Conservation (phyloP, 108 stramenopile genomes). For the Cyclotella baltica region DNA sequence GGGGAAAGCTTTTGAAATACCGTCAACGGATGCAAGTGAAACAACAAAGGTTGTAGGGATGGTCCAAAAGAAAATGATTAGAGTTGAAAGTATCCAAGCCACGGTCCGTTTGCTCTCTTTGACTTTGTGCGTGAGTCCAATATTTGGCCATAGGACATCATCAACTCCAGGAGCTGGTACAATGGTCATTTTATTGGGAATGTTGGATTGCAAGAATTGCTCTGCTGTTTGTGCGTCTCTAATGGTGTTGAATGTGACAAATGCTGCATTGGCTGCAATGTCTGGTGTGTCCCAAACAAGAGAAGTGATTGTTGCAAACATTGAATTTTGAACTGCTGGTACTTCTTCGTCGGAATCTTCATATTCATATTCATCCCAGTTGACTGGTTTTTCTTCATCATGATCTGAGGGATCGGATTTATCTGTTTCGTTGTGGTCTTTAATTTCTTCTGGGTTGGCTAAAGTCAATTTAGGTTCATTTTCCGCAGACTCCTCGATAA, state of each 20-base stretch:
- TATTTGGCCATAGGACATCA: not conserved
- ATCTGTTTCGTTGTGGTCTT: not conserved
- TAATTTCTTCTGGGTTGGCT: too few relatives aligned
- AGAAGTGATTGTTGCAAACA: not conserved
- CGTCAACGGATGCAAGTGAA: not conserved
- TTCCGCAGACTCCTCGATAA: too few relatives aligned
- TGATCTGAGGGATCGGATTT: not conserved
- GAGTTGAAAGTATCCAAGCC: not conserved
- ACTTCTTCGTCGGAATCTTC: too few relatives aligned
- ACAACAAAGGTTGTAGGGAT: slow-evolving; percentile 6
- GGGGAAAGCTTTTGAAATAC: not conserved
- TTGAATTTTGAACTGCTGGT: too few relatives aligned
- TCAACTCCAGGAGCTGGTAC: not conserved
- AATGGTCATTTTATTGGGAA: not conserved
- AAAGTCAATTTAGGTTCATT: too few relatives aligned
- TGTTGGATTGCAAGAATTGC: not conserved
- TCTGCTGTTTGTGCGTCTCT: not conserved
- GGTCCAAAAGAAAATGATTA: slow-evolving; percentile 7
- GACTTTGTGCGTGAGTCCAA: not conserved
- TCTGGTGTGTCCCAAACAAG: not conserved
- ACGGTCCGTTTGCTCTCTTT: not conserved
- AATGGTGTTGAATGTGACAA: slow-evolving; percentile 4
- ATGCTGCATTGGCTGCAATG: not conserved
- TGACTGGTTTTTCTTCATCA: too few relatives aligned
- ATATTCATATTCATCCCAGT: too few relatives aligned